Percentiles rank a stretch among this genome's conserved stretches.
Conservation (phyloP, 148 eudicot species). For the Bassia scoparia region DNA sequence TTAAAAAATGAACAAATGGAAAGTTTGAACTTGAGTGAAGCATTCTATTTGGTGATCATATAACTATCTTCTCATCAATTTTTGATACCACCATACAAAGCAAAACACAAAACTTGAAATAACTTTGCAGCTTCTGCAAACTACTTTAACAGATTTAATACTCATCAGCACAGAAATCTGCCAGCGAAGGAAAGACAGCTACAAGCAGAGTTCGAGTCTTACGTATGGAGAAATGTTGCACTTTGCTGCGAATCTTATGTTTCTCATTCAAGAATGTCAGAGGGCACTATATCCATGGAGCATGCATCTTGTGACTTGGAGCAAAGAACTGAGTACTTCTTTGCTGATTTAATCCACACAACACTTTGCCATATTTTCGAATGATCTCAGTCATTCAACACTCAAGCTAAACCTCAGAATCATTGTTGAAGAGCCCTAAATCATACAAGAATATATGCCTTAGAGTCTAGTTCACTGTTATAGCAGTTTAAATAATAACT, state of each 20-base stretch:
- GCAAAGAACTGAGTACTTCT: conserved; percentile 23
- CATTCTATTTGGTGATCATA: background rate
- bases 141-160: background rate
- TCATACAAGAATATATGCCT: background rate
- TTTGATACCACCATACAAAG: background rate
- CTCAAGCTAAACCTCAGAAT: conserved; percentile 6
- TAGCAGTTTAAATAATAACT: background rate
- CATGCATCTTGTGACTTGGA: conserved; percentile 28
- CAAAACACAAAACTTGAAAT: background rate
- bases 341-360: conserved; percentile 24
- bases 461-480: background rate
- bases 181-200: background rate
- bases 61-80: background rate
- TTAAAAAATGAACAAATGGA: background rate
- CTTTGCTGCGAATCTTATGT: conserved; percentile 12
- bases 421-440: background rate
- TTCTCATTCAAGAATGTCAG: conserved; percentile 28
- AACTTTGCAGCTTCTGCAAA: background rate
- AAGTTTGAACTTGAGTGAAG: background rate
- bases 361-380: conserved; percentile 24
- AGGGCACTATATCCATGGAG: conserved; percentile 29
- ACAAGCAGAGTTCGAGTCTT: conserved; percentile 11
- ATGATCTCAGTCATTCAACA: background rate
- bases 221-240: conserved; percentile 58
- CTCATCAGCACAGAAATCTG: background rate